phyloP scores from a whole-genome alignment of 179 eudicot species.

The Carnegiea gigantea region DNA sequence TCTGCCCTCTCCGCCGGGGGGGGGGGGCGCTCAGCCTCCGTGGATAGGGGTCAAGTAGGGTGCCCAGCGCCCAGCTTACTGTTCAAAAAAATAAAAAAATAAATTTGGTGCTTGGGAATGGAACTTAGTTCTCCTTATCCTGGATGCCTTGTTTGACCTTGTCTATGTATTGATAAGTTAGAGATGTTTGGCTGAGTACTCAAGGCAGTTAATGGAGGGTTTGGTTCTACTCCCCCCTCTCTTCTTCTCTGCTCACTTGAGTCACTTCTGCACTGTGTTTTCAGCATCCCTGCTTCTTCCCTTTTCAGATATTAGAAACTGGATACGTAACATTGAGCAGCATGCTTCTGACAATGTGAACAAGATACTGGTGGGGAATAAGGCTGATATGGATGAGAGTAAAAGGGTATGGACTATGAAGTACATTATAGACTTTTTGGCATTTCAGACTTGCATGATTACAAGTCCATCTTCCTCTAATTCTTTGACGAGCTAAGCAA shows the following conservation, averaged over 20 bases:
- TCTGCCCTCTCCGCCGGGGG: too few relatives aligned
- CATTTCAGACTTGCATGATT: constrained; percentile 1
- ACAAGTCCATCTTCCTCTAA: not conserved
- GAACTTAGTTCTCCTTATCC: not conserved
- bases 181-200: not conserved
- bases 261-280: not conserved
- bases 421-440: constrained; percentile 5
- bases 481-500: not conserved
- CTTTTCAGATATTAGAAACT: constrained; percentile 53
- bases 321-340: constrained; percentile 80
- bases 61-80: too few relatives aligned
- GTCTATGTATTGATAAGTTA: not conserved
- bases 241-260: not conserved
- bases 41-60: too few relatives aligned
- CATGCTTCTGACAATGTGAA: constrained; percentile 79
- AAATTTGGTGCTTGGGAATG: not conserved
- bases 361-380: constrained; percentile 77
- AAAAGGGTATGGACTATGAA: constrained; percentile 51
- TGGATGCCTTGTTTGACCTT: not conserved
- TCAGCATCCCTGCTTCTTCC: not conserved
- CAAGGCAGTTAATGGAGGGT: not conserved
- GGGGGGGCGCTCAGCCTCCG: too few relatives aligned
- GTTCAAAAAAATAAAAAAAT: too few relatives aligned
- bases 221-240: not conserved
- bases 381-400: constrained; percentile 87